Conservation (phyloP, 2,329 filamentous ascomycete species). For the Beauveria bassiana region DNA sequence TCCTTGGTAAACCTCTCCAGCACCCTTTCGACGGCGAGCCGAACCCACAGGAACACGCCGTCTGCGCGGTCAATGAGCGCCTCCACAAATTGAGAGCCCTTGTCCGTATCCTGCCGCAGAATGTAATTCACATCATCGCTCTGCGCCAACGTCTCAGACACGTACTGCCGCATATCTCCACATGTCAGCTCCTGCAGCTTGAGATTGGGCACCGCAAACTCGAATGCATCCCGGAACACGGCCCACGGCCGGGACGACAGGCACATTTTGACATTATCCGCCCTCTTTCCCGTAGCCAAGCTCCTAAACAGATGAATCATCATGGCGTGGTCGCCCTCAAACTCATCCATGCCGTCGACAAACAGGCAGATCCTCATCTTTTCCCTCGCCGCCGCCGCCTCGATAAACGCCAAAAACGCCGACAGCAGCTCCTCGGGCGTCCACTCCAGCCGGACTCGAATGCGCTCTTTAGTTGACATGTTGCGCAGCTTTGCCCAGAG, state of each 20-base stretch:
- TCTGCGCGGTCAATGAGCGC: conserved; percentile 19
- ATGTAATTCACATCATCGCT: conserved; percentile 14
- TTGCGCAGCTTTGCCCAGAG: conserved; percentile 21
- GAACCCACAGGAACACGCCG: conserved; percentile 28
- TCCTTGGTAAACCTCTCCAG: conserved; percentile 13
- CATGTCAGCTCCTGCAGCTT: conserved; percentile 21
- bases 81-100: conserved; percentile 11
- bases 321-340: conserved; percentile 22
- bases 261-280: conserved; percentile 22
- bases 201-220: conserved; percentile 19
- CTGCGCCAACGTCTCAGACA: conserved; percentile 15
- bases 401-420: conserved; percentile 18
- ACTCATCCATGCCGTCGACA: conserved; percentile 28
- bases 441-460: conserved; percentile 24
- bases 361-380: conserved; percentile 21
- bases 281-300: conserved; percentile 13
- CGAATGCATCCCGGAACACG: conserved; percentile 21
- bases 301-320: conserved; percentile 23
- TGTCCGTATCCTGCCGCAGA: conserved; percentile 8
- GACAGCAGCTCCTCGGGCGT: conserved; percentile 21
- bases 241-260: conserved; percentile 25
- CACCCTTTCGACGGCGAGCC: conserved; percentile 23
- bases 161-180: conserved; percentile 22
- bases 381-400: conserved; percentile 13
- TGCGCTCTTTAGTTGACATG: conserved; percentile 25